Evolutionary conservation across 306 rosid species (phyloP).

Genomic region (Quercus mongolica): DNA sequence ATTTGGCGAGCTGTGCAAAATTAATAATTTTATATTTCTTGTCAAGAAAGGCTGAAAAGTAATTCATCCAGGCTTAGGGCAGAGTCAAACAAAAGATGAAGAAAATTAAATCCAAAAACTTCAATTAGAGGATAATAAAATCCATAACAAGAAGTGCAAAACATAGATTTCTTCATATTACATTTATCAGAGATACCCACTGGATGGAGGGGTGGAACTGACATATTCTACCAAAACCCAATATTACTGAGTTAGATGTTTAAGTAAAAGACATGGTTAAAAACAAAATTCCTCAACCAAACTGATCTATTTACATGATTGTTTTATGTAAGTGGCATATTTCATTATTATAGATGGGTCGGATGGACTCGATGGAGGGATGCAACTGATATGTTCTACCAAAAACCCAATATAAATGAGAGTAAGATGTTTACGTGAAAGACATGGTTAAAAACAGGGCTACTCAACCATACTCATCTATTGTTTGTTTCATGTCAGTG

Average conservation of each 20-base stretch:
- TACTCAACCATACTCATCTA: neutral
- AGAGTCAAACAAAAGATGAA: neutral
- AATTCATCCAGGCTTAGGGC: neutral
- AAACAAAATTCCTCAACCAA: neutral
- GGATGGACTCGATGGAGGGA: neutral
- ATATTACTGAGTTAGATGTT: neutral
- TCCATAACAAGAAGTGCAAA: neutral
- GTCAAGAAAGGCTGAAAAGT: conserved; percentile 3
- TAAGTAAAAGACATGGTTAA: neutral
- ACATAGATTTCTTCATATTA: neutral
- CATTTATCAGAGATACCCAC: neutral
- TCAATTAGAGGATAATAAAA: neutral
- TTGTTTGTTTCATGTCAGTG: neutral
- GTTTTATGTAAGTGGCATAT: neutral
- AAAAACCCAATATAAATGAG: neutral
- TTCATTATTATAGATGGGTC: too few species aligned
- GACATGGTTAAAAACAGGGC: neutral
- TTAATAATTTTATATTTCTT: conserved; percentile 3
- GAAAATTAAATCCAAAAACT: neutral
- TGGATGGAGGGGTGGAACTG: neutral
- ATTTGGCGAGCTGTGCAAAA: conserved; percentile 79
- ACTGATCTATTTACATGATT: neutral
- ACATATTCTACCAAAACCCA: neutral
- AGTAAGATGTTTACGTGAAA: neutral
- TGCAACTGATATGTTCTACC: neutral